Conservation (phyloP, 1,284 basidiomycete species). For the Marasmius fiardii region DNA sequence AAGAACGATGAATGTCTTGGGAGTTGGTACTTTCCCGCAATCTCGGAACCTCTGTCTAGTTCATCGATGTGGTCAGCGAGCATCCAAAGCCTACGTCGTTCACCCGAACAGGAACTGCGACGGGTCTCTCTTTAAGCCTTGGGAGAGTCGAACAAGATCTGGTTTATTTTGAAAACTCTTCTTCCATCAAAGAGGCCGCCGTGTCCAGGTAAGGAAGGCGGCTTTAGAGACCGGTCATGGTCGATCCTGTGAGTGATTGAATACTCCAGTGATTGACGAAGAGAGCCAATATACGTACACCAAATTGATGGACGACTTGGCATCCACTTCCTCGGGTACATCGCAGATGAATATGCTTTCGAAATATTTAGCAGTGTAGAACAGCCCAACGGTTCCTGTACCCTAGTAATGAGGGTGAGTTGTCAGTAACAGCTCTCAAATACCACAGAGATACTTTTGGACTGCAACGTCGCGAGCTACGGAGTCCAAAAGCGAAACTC, state of each 20-base stretch:
- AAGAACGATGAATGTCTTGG: too few species aligned
- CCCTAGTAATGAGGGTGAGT: too few species aligned
- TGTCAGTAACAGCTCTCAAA: too few species aligned
- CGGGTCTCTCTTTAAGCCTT: too few species aligned
- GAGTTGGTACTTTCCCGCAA: too few species aligned
- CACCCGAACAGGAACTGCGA: too few species aligned
- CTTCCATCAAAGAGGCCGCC: constrained; percentile 20
- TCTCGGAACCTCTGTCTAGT: too few species aligned
- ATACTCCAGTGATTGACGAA: too few species aligned
- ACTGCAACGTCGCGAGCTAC: background rate
- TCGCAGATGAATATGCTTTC: constrained; percentile 19
- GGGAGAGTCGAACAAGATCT: constrained; percentile 13
- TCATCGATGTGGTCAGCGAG: too few species aligned
- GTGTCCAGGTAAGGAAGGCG: background rate
- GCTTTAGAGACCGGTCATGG: constrained; percentile 5
- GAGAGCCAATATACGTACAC: too few species aligned
- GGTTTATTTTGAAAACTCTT: constrained; percentile 20
- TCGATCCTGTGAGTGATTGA: background rate
- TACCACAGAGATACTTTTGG: too few species aligned
- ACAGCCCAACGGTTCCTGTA: constrained; percentile 4
- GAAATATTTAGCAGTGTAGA: constrained; percentile 22
- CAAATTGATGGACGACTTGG: constrained; percentile 25
- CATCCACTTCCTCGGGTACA: constrained; percentile 17
- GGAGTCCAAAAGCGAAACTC: background rate
- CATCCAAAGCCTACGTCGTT: too few species aligned